These are phyloP conservation scores for Rhynchosporium agropyri DNA, from an alignment of 2,329 filamentous ascomycete species.

Conservation along the genomic window DNA sequence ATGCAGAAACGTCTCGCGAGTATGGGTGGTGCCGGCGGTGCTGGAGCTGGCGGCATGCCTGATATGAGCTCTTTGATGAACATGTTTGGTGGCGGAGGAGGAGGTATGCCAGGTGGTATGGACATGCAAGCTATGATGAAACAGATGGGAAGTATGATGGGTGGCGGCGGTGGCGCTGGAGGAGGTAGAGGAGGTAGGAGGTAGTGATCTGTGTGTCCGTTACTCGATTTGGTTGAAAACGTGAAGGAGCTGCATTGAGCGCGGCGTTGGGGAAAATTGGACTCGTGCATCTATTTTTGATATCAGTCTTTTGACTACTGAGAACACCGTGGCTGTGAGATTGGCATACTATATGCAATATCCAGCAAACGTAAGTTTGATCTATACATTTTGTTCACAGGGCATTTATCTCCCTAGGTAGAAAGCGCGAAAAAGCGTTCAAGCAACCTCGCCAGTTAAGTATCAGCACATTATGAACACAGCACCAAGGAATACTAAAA, in stretches of 20 bases:
- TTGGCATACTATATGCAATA: too few species aligned
- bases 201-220: background rate
- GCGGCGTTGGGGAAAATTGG: conserved; percentile 18
- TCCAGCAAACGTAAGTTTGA: too few species aligned
- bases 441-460: background rate
- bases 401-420: background rate
- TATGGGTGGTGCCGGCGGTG: conserved; percentile 77
- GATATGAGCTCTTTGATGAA: conserved; percentile 89
- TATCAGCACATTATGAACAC: background rate
- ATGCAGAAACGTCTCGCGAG: conserved; percentile 96
- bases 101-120: conserved; percentile 57
- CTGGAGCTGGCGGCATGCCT: conserved; percentile 62
- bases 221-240: conserved; percentile 9
- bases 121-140: conserved; percentile 82
- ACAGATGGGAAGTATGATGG: conserved; percentile 58
- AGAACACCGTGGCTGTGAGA: background rate
- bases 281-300: background rate
- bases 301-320: background rate
- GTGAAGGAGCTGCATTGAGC: conserved; percentile 19
- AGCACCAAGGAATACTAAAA: background rate
- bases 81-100: conserved; percentile 76
- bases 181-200: conserved; percentile 39
- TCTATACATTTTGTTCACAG: background rate
- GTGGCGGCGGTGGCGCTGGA: conserved; percentile 45
- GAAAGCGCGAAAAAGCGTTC: background rate